Base-by-base conservation (phyloP, 2,329 filamentous ascomycete species). In the Tolypocladium sp. region DNA sequence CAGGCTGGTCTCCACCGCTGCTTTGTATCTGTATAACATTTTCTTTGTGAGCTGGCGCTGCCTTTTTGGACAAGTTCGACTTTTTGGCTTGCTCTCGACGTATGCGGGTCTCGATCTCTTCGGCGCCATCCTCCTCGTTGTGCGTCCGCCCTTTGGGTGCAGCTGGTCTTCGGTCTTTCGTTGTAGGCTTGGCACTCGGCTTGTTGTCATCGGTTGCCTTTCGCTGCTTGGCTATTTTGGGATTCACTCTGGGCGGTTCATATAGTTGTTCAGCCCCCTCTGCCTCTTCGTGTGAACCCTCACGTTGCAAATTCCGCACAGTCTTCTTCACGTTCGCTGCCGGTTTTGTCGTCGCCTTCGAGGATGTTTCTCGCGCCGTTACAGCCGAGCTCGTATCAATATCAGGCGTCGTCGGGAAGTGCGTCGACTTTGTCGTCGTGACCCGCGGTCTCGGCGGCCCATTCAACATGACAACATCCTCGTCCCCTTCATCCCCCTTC, bases 391-490 rank as follows among this genome's bases (percentile, higher is more conserved):
- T 22, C 25, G 20, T 22, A 30, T 17, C 10, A 13, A 15, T 35
- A 2, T n/a, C 20, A 15, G 38, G 9, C 40, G 15, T 56, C 27
- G 15, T 13, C 7, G 15, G 22, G 22, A 38, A 17, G 6, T 27
- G 35, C 9, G 13, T 13, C n/a, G 54, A 17, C 33, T 54, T 58
- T 15, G 35, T 10, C 49, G 12, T 35, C 30, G 30, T 53, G 17
- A 17, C 27, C 15, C 27, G 51, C n/a, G 30, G 7, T 49, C 38
- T 46, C 27, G 40, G 53, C 15, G 57, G 55, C 22, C 49, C 57
- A 27, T 60, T 58, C 25, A 62, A 27, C 49, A 63, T 53, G 4
- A 63, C 58, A 15, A 59, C 56, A 44, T 63, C 58, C 15, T 60
- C 62, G 17, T 62, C 54, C 20, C 30, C 37, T 1, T 59, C 57